These are phyloP conservation scores for Colletotrichum chrysophilum DNA, from an alignment of 2,329 filamentous ascomycete genomes.

Conservation along the genomic window DNA sequence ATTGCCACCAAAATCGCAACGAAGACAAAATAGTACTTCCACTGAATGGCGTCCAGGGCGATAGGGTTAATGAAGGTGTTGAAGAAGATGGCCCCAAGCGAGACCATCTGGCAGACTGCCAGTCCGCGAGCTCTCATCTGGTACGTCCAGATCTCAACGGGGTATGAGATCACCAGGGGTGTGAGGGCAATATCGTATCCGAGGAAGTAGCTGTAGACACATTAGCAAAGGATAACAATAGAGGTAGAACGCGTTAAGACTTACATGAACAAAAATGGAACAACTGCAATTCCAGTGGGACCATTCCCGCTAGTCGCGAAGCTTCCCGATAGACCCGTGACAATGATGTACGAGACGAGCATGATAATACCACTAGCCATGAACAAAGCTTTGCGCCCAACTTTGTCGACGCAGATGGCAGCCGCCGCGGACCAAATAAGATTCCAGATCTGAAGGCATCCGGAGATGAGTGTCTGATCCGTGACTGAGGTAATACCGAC, in stretches of 20 bases:
- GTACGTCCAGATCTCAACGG: conserved; percentile 31
- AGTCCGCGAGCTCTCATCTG: conserved; percentile 19
- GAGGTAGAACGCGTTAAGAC: not conserved
- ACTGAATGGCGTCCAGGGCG: conserved; percentile 41
- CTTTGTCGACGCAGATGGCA: not conserved
- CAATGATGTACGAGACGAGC: conserved; percentile 1
- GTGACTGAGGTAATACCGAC: conserved; percentile 34
- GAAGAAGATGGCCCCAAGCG: conserved; percentile 38
- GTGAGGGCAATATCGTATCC: conserved; percentile 41
- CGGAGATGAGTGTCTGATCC: conserved; percentile 40
- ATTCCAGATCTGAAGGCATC: conserved; percentile 13
- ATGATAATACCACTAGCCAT: not conserved
- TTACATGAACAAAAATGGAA: conserved; percentile 41
- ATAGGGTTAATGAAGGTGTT: conserved; percentile 50
- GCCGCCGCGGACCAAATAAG: conserved; percentile 1
- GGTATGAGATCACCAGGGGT: conserved; percentile 34
- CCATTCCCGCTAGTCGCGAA: conserved; percentile 23
- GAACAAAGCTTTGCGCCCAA: not conserved
- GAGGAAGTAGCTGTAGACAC: conserved; percentile 32
- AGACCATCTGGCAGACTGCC: not conserved
- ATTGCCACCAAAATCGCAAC: conserved; percentile 53
- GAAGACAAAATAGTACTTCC: conserved; percentile 49
- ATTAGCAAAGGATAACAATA: not conserved
- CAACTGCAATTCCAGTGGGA: conserved; percentile 30
- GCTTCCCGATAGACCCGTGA: conserved; percentile 4